Base-by-base conservation (phyloP, 305 asterid species). In the Galium porrigens region DNA sequence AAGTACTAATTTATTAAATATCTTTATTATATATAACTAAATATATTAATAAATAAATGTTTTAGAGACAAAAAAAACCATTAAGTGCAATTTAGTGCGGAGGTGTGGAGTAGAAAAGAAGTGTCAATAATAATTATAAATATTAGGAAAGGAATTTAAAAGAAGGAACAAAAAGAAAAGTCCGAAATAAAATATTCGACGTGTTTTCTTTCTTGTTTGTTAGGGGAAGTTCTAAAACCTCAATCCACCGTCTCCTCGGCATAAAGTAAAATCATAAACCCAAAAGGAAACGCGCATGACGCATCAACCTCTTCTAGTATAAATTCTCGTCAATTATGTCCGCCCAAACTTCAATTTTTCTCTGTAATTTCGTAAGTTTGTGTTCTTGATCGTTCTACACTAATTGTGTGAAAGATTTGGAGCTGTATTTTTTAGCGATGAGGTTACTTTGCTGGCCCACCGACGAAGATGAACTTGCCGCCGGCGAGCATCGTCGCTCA, bases 401-500 rank as follows among this genome's bases (percentile, higher is more conserved):
- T 8, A 36, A 2, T 41, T 14, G 5, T 36, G 42, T 41, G 4
- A 14, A 41, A 41, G 48, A 39, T 9, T 39, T 9, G 15, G 4
- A 41, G 15, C 51, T 44, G 6, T 14, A 3, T 12, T 44, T 14
- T 44, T 3, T 3, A 12, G 18, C 51, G 51, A 44, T 44, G 51
- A 6, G 51, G 51, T 1, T 44, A 1, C 51, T 44, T 14, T 44
- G 51, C 51, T 44, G 48, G 48, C 48, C 48, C 48, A 1, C 18
- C 51, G 51, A 3, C 51, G 51, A 44, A 15, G n/a, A 11, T 41
- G 48, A 41, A 41, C 48, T 11, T 41, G 48, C 48, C 48, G 15
- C 4, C 48, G 48, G 48, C 15, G 48, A 2, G 48, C 9, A 11
- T 4, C 51, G 17, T 1, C 76, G 79, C 78, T 46, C 5, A 4